Evolutionary conservation across 352 stramenopile species (phyloP), one percentile per base, ranked within the genome.

Genomic region (Pythium brassicae): DNA sequence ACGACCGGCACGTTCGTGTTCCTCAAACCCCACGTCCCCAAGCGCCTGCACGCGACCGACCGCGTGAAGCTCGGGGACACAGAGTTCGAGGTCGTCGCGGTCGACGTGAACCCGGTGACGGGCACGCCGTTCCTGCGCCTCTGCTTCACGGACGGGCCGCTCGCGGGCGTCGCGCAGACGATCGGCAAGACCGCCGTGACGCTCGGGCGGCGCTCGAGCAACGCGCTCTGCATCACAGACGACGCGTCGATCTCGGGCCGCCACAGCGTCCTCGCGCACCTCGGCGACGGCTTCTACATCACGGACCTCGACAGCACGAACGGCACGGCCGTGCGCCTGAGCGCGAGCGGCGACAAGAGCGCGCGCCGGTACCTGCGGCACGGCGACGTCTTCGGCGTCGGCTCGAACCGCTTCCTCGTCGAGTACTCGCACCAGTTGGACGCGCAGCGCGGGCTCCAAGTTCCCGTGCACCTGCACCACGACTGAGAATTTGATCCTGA

Each of bases 271-370:
- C 79, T 94, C 57, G 79, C 74, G 60, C 86, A 83, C 57, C 69
- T 87, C 37, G 77, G 69, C 53, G 84, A 87, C 52, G 84, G 78
- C 12, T 94, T 92, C 60, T 94, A 92, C 69, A 78, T 94, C 50
- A 94, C 82, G 17, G 84, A 94, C 50, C 66, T 94, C 27, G 65
- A 78, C 47, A 92, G 82, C 50, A 94, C 84, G 27, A 94, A 94
- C 53, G 84, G 84, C 57, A 92, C 82, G 29, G 84, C 82, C 9
- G 55, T 94, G 12, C 76, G 84, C 2, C 68, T 92, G 39, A 91
- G 84, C 51, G 60, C 78, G 11, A 82, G 71, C 46, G 78, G 76
- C 15, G 71, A 80, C 27, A 76, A 82, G 50, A 91, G 80, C 29
- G 64, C 65, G 50, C 62, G 78, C 2, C 63, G 72, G 25, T 92